Evolutionary conservation across 176 grass and related monocot species (phyloP), one percentile per base, ranked within the genome.

Genomic region (Oryza officinalis): DNA sequence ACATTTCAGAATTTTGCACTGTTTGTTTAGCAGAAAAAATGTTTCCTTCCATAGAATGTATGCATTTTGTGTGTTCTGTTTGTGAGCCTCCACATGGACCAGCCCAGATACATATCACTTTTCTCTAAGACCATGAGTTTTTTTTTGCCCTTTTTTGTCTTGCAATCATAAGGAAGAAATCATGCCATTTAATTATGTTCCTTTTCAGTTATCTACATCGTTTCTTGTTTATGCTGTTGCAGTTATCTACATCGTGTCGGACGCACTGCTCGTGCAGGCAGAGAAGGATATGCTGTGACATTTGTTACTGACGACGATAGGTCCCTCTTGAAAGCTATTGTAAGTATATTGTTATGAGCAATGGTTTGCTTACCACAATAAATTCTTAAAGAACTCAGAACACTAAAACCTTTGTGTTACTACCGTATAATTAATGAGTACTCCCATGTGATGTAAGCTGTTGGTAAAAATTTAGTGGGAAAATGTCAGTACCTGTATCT

Each of bases 291-390:
- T 84, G 95, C 92, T 9, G 92, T 95, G 57, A 95, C 95, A 88
- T 98, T 98, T 91, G 86, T 98, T 74, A 98, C 95, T 3, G 95
- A 98, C 86, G 95, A 98, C 85, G 95, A 98, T 91, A 87, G 95
- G 80, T 94, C 95, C 72, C 91, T 98, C 37, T 79, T 98, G 65
- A 98, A 93, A 90, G 88, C 95, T 60, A 98, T 98, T 69, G 95
- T 97, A 86, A 92, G 79, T 81, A 77, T 90, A 74, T 66, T 59
- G 27, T 25, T 28, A 69, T 43, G 9, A 1, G 50, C 12, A 69
- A 15, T 59, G 54, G 54, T 60, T 8, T 60, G 54, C 20, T 0
- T 10, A 23, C 54, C 45, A 54, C 20, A 60, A 60, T 11, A 60
- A 60, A 23, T 23, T n/a, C 54, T 60, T 23, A 60, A 22, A 49